A percentile compares a stretch with the other conserved stretches of the same genome.
phyloP scores from a whole-genome alignment of 148 eudicot species.

The Camellia lanceoleosa region DNA sequence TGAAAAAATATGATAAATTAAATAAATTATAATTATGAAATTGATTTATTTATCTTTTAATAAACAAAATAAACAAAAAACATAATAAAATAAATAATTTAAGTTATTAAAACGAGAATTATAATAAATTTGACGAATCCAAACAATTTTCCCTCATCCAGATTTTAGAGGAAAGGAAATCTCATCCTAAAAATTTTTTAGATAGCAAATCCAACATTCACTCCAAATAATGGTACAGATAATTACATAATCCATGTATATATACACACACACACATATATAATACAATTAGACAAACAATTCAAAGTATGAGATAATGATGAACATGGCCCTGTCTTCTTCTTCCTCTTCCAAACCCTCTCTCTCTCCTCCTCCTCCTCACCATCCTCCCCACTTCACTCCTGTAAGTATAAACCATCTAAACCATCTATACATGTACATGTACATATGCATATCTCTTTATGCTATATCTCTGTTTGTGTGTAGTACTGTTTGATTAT shows the following conservation, averaged over 20 bases:
- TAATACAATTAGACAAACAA: conserved; percentile 1
- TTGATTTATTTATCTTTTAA: too few species aligned
- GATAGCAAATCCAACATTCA: too few species aligned
- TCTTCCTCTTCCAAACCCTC: conserved; percentile 40
- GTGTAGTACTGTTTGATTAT: not conserved
- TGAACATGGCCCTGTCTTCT: conserved; percentile 44
- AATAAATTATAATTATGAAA: too few species aligned
- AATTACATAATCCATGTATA: not conserved
- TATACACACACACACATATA: not conserved
- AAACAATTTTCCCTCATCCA: too few species aligned
- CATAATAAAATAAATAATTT: too few species aligned
- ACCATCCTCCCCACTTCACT: conserved; percentile 66
- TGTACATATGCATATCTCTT: not conserved
- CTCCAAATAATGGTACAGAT: not conserved
- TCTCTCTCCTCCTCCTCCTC: conserved; percentile 36
- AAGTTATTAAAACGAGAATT: too few species aligned
- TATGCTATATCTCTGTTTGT: not conserved
- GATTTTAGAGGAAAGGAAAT: too few species aligned
- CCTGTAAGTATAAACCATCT: conserved; percentile 44
- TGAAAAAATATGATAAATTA: too few species aligned
- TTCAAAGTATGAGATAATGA: conserved; percentile 8
- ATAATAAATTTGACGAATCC: too few species aligned
- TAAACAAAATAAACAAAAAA: too few species aligned
- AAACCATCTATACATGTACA: too few species aligned
- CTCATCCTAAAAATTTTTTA: too few species aligned